Conservation (phyloP, 1,284 basidiomycete species). For the Singerocomus rubriflavus region DNA sequence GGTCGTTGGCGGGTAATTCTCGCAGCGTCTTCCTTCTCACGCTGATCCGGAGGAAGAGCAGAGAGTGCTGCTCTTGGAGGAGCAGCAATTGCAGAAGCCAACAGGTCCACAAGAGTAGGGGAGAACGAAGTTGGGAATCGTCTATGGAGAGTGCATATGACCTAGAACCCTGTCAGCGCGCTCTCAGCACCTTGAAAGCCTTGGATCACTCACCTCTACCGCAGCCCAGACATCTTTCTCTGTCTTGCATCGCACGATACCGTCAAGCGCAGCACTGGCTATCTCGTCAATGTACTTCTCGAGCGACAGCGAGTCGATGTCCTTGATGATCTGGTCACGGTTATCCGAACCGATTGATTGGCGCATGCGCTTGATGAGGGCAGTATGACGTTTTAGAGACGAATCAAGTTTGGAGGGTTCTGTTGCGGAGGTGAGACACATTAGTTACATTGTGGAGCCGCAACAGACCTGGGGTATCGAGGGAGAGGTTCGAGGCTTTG, state of each 20-base stretch:
- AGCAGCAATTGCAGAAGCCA: conserved; percentile 66
- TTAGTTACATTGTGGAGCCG: conserved; percentile 11
- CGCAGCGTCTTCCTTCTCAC: conserved; percentile 88
- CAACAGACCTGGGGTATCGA: conserved; percentile 45
- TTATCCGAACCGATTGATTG: conserved; percentile 78
- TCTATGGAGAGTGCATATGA: conserved; percentile 86
- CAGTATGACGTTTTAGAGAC: conserved; percentile 91
- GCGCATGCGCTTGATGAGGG: conserved; percentile 86
- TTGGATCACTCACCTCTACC: conserved; percentile 66
- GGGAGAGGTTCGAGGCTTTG: conserved; percentile 50
- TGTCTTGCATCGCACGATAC: conserved; percentile 79
- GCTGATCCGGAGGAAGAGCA: conserved; percentile 71
- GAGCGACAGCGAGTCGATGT: conserved; percentile 84
- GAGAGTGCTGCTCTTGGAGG: conserved; percentile 59
- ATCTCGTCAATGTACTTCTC: conserved; percentile 98
- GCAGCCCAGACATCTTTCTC: conserved; percentile 91
- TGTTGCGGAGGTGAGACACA: conserved; percentile 29
- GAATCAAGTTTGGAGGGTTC: conserved; percentile 77
- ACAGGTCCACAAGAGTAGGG: conserved; percentile 60
- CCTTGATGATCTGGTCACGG: conserved; percentile 85
- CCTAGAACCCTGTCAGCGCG: conserved; percentile 41
- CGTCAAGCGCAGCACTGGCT: conserved; percentile 83
- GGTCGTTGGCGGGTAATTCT: conserved; percentile 83
- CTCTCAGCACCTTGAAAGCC: neutral
- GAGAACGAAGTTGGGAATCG: conserved; percentile 84